Percentiles rank a stretch among this genome's conserved stretches.
phyloP scores from a whole-genome alignment of 1,284 basidiomycete species.

The Ganoderma boninense region DNA sequence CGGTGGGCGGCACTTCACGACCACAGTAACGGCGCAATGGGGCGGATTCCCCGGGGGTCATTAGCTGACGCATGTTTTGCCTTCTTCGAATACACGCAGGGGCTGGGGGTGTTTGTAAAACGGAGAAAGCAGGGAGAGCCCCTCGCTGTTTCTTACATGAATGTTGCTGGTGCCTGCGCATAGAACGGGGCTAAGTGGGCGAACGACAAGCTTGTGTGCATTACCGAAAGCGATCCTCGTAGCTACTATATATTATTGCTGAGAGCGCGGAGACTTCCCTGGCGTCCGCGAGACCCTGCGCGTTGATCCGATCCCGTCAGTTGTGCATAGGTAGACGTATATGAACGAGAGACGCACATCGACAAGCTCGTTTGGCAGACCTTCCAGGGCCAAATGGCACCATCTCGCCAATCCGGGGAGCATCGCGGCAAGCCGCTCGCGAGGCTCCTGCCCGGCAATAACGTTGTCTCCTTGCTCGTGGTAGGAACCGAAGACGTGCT shows the following conservation, averaged over 20 bases:
- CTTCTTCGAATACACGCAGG: neutral
- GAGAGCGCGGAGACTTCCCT: conserved; percentile 44
- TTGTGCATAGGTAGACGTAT: neutral
- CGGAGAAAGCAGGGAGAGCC: neutral
- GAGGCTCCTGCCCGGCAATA: conserved; percentile 32
- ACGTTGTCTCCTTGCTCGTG: conserved; percentile 27
- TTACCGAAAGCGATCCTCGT: conserved; percentile 46
- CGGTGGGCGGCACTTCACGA: conserved; percentile 4
- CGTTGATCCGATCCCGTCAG: no score
- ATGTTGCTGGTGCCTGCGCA: neutral
- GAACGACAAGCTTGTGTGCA: conserved; percentile 20
- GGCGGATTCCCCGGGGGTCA: neutral
- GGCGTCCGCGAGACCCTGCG: conserved; percentile 42
- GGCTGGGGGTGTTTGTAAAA: no score
- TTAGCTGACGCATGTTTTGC: neutral
- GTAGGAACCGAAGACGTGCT: conserved; percentile 58
- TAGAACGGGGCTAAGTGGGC: conserved; percentile 4
- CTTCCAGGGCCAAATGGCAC: conserved; percentile 75
- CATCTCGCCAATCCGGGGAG: conserved; percentile 82
- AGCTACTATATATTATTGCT: conserved; percentile 48
- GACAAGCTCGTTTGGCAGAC: conserved; percentile 83
- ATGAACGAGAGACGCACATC: conserved; percentile 65
- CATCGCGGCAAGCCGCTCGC: conserved; percentile 67
- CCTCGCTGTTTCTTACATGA: neutral
- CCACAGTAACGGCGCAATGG: neutral